Evolutionary conservation across 2,329 filamentous ascomycete species (phyloP).

Genomic region (Alternaria infectoria): DNA sequence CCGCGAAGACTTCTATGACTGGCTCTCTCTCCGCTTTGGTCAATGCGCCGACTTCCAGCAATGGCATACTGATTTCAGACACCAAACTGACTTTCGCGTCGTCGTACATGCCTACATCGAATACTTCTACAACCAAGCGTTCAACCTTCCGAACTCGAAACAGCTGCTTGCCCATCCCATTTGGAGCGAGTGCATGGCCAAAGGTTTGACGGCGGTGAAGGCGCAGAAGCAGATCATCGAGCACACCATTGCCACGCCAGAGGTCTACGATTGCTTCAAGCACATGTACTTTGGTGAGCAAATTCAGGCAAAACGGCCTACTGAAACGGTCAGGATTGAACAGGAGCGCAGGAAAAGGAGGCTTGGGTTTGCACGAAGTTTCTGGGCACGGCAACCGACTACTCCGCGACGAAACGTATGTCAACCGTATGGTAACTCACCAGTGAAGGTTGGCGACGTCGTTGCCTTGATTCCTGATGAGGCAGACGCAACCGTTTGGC

Average conservation of each 20-base stretch:
- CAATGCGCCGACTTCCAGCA: constrained; percentile 50
- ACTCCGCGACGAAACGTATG: not conserved
- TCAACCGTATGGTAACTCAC: constrained; percentile 6
- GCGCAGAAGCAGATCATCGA: constrained; percentile 23
- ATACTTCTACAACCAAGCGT: constrained; percentile 71
- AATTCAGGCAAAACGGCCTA: constrained; percentile 48
- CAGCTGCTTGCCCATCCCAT: constrained; percentile 51
- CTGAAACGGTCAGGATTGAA: constrained; percentile 1
- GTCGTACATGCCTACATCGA: constrained; percentile 65
- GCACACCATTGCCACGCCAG: constrained; percentile 72
- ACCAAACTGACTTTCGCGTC: constrained; percentile 65
- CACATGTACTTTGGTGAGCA: constrained; percentile 65
- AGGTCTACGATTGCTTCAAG: constrained; percentile 68
- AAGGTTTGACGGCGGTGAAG: constrained; percentile 9
- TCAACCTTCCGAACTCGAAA: constrained; percentile 54
- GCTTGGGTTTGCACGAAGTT: constrained; percentile 26
- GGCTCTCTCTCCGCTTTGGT: constrained; percentile 59
- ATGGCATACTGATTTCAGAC: constrained; percentile 60
- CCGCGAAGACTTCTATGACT: constrained; percentile 61
- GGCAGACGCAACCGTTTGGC: constrained; percentile 61
- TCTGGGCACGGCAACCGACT: not conserved
- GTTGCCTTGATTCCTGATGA: constrained; percentile 56
- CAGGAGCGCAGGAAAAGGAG: constrained; percentile 16
- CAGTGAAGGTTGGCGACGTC: constrained; percentile 56
- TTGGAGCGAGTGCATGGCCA: constrained; percentile 58